Base-by-base conservation (phyloP, 2,329 filamentous ascomycete genomes). In the Dactylellina haptotyla region DNA sequence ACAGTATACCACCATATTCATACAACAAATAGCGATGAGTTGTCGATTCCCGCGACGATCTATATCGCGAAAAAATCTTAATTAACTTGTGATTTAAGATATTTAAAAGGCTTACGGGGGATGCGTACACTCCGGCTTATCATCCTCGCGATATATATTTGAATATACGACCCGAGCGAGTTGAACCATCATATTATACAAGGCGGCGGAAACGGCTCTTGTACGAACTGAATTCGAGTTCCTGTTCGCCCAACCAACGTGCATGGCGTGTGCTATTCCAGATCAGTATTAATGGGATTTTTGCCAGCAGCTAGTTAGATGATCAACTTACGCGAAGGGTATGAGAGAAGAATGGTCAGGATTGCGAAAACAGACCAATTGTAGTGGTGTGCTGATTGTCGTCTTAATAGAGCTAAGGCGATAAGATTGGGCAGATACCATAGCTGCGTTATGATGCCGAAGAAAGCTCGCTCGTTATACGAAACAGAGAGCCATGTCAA, bases 201-300 rank as follows among this genome's bases (percentile, higher is more conserved):
- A 80, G 0, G 86, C 87, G 0, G 87, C 85, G 0, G 86, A 86
- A 0, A 90, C 86, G 1, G 88, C 86, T 8, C 88, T 82, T 3
- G 85, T 87, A 10, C 87, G 83, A 4, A 90, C 87, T 0, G 85
- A 83, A 75, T 88, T 87, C 1, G 86, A 85, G 77, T 90, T 90
- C 56, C 87, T 83, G 1, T 86, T 87, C 1, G 84, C 87, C 80
- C 87, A 85, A 0, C 84, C 87, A 0, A 88, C 87, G 1, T 87
- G 80, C 34, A 89, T 85, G 0, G 87, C 86, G 77, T 89, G 84
- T 78, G 61, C 62, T 65, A 28, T 41, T 18, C 1, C 4, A 9
- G n/a, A 8, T 23, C 12, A 25, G n/a, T n/a, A n/a, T n/a, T n/a
- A n/a, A n/a, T n/a, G n/a, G n/a, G n/a, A n/a, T n/a, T n/a, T n/a